Base-by-base conservation (phyloP, 1,139 yeast genomes). In the Debaryomyces fabryi region DNA sequence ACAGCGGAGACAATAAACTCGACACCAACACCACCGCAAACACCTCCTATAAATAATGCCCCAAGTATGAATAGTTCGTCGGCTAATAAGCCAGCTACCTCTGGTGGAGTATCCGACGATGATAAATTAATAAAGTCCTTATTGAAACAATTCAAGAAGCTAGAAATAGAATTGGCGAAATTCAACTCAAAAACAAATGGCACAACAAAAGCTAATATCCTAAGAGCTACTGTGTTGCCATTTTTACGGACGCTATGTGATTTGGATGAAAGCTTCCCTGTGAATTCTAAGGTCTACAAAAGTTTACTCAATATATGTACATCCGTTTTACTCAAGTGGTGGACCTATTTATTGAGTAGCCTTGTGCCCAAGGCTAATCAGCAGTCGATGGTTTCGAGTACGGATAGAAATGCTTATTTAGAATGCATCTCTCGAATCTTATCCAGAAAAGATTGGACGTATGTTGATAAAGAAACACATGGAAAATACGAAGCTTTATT, bases 391-490 rank as follows among this genome's bases (percentile, higher is more conserved):
- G 42, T 60, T 3, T 54, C 60, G 16, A 54, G 55, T 20, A 61
- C 71, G 2, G 96, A 89, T 63, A 70, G 86, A 49, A 79, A 85
- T 44, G 91, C 90, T 10, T 87, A 84, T 60, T 69, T 86, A 49
- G 96, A 89, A 62, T 85, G 89, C 45, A 71, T 89, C 3, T 84
- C 91, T 2, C 72, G 92, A 39, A 74, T 89, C 8, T 62, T 87
- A 41, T 70, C 87, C 3, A 74, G 91, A 20, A 67, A 63, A 10
- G 93, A 88, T 62, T 89, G 96, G 95, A 51, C 57, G 30, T 48
- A 54, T 40, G 56, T 60, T 46, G 64, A 65, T 49, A 52, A 57
- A 35, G 60, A 58, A 6, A 48, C 59, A 15, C 67, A 64, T 41
- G 53, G 42, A 7, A 62, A 65, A 39, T 77, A 68, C 58, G 60